Conservation (phyloP, 208 protist genomes). For the Histomonas meleagridis region DNA sequence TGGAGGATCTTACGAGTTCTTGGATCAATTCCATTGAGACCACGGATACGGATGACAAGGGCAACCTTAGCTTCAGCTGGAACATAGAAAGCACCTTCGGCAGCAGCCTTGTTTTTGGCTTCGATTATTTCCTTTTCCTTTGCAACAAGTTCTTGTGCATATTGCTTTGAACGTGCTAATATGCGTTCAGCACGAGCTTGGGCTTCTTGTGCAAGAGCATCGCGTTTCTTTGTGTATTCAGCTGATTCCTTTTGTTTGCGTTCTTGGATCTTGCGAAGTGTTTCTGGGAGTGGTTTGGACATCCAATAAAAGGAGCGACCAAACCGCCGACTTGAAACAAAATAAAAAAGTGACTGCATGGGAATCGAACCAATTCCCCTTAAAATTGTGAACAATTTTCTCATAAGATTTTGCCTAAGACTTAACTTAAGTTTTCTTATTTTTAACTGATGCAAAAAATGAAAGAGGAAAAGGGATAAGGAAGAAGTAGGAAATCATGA, state of each 20-base stretch:
- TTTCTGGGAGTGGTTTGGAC: conserved; percentile 21
- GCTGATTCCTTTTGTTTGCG: neutral
- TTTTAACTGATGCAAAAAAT: no score
- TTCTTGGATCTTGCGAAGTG: neutral
- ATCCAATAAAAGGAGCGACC: no score
- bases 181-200: conserved; percentile 83
- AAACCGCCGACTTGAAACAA: no score
- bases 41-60: conserved; percentile 94
- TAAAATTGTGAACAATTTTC: no score
- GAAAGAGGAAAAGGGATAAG: no score
- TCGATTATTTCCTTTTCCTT: conserved; percentile 69
- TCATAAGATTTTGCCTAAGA: no score
- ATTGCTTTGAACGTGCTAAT: conserved; percentile 69
- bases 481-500: no score
- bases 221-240: neutral
- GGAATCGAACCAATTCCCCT: no score
- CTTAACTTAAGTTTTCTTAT: no score
- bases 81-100: conserved; percentile 83
- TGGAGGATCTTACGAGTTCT: conserved; percentile 93
- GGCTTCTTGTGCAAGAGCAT: conserved; percentile 57
- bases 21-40: conserved; percentile 90
- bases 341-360: no score
- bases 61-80: conserved; percentile 84
- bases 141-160: conserved; percentile 81
- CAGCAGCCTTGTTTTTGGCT: conserved; percentile 68